phyloP scores from a whole-genome alignment of 768 basidiomycete species.

The Naganishia onofrii region DNA sequence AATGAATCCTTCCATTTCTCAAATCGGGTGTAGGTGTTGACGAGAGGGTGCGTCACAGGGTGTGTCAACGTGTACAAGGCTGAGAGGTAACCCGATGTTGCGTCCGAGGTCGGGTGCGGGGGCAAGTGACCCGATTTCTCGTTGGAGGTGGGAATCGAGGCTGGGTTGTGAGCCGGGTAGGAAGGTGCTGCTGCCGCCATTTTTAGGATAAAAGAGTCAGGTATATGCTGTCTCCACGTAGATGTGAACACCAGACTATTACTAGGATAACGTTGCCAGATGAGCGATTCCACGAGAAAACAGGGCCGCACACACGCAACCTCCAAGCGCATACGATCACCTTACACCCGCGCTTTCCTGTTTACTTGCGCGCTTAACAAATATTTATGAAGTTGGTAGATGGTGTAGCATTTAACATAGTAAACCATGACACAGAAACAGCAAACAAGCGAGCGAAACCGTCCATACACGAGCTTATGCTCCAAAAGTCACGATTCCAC shows the following conservation, averaged over 20 bases:
- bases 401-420: background rate
- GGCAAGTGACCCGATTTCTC: constrained; percentile 32
- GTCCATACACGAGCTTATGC: background rate
- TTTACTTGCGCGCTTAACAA: background rate
- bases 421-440: background rate
- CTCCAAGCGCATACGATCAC: constrained; percentile 18
- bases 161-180: constrained; percentile 31
- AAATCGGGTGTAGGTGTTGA: constrained; percentile 68
- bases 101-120: constrained; percentile 37
- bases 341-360: background rate
- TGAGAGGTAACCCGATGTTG: constrained; percentile 47
- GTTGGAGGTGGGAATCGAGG: constrained; percentile 9
- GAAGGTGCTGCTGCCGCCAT: constrained; percentile 26
- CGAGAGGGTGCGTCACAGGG: constrained; percentile 58
- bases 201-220: background rate
- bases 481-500: background rate
- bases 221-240: background rate
- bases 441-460: background rate
- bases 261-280: background rate
- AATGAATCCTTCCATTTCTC: constrained; percentile 76
- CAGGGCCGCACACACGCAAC: constrained; percentile 5
- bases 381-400: background rate
- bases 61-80: constrained; percentile 44
- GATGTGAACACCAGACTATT: background rate
- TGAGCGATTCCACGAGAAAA: constrained; percentile 23